Percentiles rank a stretch among this genome's conserved stretches.
phyloP scores from a whole-genome alignment of 495 filamentous ascomycete species.

The Penicillium fimorum region DNA sequence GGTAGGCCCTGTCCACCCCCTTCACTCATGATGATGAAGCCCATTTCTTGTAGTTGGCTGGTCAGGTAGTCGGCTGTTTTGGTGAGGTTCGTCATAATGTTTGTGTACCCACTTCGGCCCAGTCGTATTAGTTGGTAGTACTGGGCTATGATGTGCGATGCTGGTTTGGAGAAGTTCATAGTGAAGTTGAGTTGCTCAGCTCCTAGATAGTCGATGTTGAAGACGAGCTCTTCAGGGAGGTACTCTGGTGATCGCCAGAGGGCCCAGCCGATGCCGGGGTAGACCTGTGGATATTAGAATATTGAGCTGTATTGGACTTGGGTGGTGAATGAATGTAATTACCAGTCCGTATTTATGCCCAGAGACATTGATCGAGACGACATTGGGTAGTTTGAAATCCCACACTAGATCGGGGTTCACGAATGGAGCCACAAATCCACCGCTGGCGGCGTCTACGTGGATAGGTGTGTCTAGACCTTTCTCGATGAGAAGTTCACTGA shows the following conservation, averaged over 20 bases:
- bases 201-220: conserved; percentile 95
- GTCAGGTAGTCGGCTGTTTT: conserved; percentile 77
- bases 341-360: conserved; percentile 78
- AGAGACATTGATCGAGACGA: conserved; percentile 89
- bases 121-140: conserved; percentile 93
- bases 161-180: conserved; percentile 88
- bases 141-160: conserved; percentile 85
- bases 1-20: conserved; percentile 71
- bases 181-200: conserved; percentile 90
- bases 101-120: conserved; percentile 78
- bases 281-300: conserved; percentile 41
- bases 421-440: conserved; percentile 90
- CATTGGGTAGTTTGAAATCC: conserved; percentile 81
- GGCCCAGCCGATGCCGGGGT: conserved; percentile 88
- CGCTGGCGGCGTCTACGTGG: conserved; percentile 85
- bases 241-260: conserved; percentile 78
- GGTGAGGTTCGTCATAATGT: conserved; percentile 83
- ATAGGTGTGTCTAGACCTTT: conserved; percentile 71
- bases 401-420: conserved; percentile 72
- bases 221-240: conserved; percentile 83
- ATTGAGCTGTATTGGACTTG: neutral
- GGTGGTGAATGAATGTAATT: neutral
- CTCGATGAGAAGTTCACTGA: conserved; percentile 74
- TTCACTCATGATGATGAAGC: conserved; percentile 81
- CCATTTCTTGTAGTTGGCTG: conserved; percentile 60